Percentiles rank a stretch among this genome's conserved stretches.
phyloP scores from a whole-genome alignment of 306 rosid species.

The Vigna hirtella region DNA sequence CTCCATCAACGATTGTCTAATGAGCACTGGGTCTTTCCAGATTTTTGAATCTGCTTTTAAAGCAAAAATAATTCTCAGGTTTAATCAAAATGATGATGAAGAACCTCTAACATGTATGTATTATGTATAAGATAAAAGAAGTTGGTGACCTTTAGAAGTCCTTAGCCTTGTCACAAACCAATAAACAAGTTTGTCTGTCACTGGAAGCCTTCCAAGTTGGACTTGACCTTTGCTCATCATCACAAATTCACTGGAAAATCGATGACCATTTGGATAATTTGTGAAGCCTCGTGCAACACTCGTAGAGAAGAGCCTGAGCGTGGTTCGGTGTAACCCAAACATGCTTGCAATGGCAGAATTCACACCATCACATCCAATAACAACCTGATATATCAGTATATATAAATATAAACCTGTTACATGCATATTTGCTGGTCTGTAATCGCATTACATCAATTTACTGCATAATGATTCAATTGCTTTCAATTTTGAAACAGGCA shows the following conservation, averaged over 20 bases:
- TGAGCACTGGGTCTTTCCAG: constrained; percentile 44
- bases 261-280: constrained; percentile 56
- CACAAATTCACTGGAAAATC: constrained; percentile 46
- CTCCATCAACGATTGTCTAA: constrained; percentile 47
- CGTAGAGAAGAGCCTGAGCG: constrained; percentile 27
- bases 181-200: constrained; percentile 48
- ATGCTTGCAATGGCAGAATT: constrained; percentile 51
- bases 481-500: too few relatives aligned
- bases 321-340: constrained; percentile 42
- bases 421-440: too few relatives aligned
- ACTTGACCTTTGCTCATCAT: constrained; percentile 34
- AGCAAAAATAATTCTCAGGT: background rate
- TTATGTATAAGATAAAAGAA: background rate
- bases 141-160: constrained; percentile 39
- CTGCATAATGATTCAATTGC: too few relatives aligned
- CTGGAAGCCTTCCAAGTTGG: constrained; percentile 55
- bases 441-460: too few relatives aligned
- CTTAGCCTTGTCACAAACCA: constrained; percentile 57
- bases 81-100: background rate
- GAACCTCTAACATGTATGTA: too few relatives aligned
- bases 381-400: constrained; percentile 40
- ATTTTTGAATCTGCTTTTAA: constrained; percentile 45
- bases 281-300: constrained; percentile 62
- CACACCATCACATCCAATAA: constrained; percentile 73
- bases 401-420: too few relatives aligned